Evolutionary conservation across 2,329 filamentous ascomycete species (phyloP), one percentile per base, ranked within the genome.

Genomic region (Beauveria brongniartii): DNA sequence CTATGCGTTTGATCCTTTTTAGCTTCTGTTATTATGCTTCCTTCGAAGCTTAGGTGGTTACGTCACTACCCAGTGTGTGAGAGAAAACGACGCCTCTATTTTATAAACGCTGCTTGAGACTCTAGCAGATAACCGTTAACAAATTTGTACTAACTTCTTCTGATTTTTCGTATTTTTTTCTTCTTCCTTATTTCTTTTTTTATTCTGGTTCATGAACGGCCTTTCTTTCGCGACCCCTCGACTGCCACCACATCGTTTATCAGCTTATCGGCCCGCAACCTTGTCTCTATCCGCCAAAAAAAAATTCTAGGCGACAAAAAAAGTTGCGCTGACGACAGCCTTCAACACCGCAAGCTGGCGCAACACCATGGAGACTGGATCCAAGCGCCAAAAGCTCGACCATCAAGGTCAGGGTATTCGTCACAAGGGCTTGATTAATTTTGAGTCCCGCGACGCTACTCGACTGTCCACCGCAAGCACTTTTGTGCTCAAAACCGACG

Each of bases 401-500:
- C 77, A 80, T 63, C 66, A 66, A 41, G 71, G 70, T 60, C 65
- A 67, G 41, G 70, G 72, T 51, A 50, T 76, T 46, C 70, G 69
- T 22, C 71, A 74, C 53, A 66, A 70, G 58, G 69, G 67, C 20
- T 71, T 77, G 60, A 75, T 77, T 54, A 70, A 75, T 62, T 75
- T 79, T 56, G 73, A 78, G 63, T 71, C 73, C 53, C 71, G 70
- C 40, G 73, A 69, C 61, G 69, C 77, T 4, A 70, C 76, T 43
- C 72, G 73, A 22, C 68, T 79, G 50, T 74, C 77, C 37, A 75
- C 78, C 9, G 76, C 81, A 18, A 82, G 80, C 69, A 78, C 81
- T 40, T 85, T 86, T 64, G 75, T 83, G 53, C 70, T 86, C 55
- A 80, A 86, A 71, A 82, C 83, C 3, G 81, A 85, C 51, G 83